Conservation (phyloP, 129 eudicot genomes). For the Dittrichia graveolens region DNA sequence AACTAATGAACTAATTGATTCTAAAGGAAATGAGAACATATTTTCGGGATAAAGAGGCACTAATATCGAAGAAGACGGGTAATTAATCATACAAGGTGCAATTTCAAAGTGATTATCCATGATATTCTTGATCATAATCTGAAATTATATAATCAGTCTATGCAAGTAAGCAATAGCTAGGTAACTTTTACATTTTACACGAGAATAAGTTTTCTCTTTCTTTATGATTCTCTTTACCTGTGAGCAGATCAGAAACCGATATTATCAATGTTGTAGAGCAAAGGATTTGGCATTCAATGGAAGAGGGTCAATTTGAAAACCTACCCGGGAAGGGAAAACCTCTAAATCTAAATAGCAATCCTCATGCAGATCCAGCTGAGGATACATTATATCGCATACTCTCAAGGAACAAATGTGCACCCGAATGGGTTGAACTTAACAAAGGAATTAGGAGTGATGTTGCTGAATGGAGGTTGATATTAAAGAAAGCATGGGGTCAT, state of each 20-base stretch:
- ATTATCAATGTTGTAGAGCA: slow-evolving; percentile 85
- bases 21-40: no score
- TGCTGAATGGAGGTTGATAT: slow-evolving; percentile 60
- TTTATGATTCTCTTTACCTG: neutral
- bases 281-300: slow-evolving; percentile 88
- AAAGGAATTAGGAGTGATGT: slow-evolving; percentile 68
- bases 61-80: no score
- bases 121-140: no score
- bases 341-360: slow-evolving; percentile 61
- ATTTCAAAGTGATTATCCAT: no score
- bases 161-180: no score
- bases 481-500: slow-evolving; percentile 57
- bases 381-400: slow-evolving; percentile 81
- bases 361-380: slow-evolving; percentile 93
- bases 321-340: slow-evolving; percentile 92
- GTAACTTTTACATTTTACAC: no score
- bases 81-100: no score
- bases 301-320: slow-evolving; percentile 88
- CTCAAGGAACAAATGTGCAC: slow-evolving; percentile 76
- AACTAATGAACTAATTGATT: no score
- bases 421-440: slow-evolving; percentile 94
- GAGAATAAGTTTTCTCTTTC: no score
- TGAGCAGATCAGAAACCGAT: slow-evolving; percentile 80
- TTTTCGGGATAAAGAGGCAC: no score
- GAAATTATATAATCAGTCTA: no score